These are phyloP conservation scores for Tricholomella constricta DNA, from an alignment of 768 basidiomycete species.

Conservation along the genomic window DNA sequence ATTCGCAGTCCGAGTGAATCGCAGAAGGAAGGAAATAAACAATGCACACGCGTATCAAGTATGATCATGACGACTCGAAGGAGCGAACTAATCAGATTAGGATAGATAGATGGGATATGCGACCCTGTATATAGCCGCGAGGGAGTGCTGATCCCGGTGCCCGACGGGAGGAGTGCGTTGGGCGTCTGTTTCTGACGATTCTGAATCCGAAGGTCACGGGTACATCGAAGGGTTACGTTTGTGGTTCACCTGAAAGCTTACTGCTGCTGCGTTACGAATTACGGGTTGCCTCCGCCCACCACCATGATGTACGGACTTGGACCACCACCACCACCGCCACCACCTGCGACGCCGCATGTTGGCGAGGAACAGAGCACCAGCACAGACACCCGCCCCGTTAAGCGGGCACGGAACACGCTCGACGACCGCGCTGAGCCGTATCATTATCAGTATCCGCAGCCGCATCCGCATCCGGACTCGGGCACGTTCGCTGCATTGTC, in stretches of 20 bases:
- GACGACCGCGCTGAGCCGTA: not conserved
- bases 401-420: conserved; percentile 5
- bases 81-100: not conserved
- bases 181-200: not conserved
- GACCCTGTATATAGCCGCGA: no score
- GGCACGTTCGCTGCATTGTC: conserved; percentile 1
- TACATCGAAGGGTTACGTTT: not conserved
- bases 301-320: no score
- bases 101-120: not conserved
- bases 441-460: not conserved
- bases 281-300: conserved; percentile 7
- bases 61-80: conserved; percentile 12
- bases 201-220: not conserved
- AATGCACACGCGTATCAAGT: not conserved
- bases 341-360: conserved; percentile 11
- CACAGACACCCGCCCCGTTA: not conserved
- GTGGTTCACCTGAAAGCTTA: not conserved
- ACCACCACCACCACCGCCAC: not conserved
- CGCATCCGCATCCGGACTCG: not conserved
- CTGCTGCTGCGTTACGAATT: not conserved
- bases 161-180: no score
- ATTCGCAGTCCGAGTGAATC: conserved; percentile 15
- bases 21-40: conserved; percentile 1
- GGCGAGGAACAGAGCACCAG: not conserved
- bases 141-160: no score